Base-by-base conservation (phyloP, 164 flowering plant genomes). In the Chimonanthus praecox region DNA sequence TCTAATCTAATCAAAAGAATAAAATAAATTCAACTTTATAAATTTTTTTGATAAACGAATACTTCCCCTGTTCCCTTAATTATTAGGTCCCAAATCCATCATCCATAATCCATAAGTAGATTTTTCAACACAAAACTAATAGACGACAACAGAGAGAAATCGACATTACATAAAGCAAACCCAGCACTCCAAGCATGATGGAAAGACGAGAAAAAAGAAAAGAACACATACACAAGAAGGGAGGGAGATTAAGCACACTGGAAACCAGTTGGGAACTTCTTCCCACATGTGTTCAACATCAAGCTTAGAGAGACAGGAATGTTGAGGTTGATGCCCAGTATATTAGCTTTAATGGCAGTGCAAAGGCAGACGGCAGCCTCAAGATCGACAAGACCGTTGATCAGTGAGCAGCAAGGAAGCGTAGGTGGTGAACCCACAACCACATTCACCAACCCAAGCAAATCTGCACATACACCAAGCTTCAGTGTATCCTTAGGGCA, bases 291-390 rank as follows among this genome's bases (percentile, higher is more conserved):
- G 74, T 88, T 88, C 48, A 87, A 78, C 44, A 90, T 77, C 83
- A 86, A 72, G 79, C 84, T 87, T 54, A 90, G 75, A 2, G 87
- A 75, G 13, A 90, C 78, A 0, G 90, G 87, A 21, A 90, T 79
- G 54, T 84, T 84, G 0, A 89, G 78, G 77, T 85, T 78, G 58
- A 86, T 78, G 9, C 92, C 93, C 84, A 91, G 74, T 20, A 87
- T 69, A 50, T 86, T 84, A 47, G 89, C 90, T 70, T 86, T 88
- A 66, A 90, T 73, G 63, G 90, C 90, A 44, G 91, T 88, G 88
- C 95, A 90, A 58, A 90, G 90, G 80, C 95, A 90, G 9, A 79
- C 87, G 2, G 92, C 92, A 2, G 95, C 95, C 58, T 90, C 95
- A 50, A 89, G 84, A 67, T 90, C 92, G 48, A 71, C 87, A 21